Evolutionary conservation across 2,329 filamentous ascomycete genomes (phyloP).

Genomic region (Sporothrix euskadiensis): DNA sequence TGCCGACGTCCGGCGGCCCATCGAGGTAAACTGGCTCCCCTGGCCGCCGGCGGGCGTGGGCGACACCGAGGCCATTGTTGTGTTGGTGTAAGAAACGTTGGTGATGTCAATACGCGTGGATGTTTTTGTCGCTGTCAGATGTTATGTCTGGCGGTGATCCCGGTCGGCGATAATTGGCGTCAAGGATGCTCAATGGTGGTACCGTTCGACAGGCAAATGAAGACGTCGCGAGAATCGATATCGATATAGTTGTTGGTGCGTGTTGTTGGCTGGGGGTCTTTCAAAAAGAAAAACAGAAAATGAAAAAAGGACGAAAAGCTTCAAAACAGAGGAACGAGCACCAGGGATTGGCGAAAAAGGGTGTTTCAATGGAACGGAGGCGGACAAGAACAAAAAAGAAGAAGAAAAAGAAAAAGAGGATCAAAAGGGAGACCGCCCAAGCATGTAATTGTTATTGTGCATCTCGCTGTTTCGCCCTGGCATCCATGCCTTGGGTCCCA

Average conservation of each 20-base stretch:
- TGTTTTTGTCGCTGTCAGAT: neutral
- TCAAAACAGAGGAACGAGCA: neutral
- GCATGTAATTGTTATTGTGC: constrained; percentile 29
- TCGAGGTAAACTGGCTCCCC: constrained; percentile 47
- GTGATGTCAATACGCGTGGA: constrained; percentile 10
- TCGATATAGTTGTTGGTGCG: neutral
- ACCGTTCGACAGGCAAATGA: neutral
- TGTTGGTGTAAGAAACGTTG: neutral
- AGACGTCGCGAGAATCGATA: constrained; percentile 8
- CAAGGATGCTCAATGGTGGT: neutral
- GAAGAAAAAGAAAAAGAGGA: constrained; percentile 14
- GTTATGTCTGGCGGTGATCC: neutral
- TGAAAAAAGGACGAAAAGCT: neutral
- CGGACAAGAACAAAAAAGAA: neutral
- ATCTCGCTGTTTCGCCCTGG: constrained; percentile 20
- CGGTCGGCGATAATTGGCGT: neutral
- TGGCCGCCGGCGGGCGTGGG: constrained; percentile 57
- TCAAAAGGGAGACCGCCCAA: constrained; percentile 11
- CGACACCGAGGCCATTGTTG: constrained; percentile 53
- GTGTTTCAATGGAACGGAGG: constrained; percentile 9
- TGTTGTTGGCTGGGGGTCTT: neutral
- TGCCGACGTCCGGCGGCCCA: constrained; percentile 56
- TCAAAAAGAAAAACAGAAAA: constrained; percentile 5
- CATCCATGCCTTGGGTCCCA: constrained; percentile 15
- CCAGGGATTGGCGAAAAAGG: constrained; percentile 1